Evolutionary conservation across 1,284 basidiomycete genomes (phyloP).

Genomic region (Malassezia pachydermatis): DNA sequence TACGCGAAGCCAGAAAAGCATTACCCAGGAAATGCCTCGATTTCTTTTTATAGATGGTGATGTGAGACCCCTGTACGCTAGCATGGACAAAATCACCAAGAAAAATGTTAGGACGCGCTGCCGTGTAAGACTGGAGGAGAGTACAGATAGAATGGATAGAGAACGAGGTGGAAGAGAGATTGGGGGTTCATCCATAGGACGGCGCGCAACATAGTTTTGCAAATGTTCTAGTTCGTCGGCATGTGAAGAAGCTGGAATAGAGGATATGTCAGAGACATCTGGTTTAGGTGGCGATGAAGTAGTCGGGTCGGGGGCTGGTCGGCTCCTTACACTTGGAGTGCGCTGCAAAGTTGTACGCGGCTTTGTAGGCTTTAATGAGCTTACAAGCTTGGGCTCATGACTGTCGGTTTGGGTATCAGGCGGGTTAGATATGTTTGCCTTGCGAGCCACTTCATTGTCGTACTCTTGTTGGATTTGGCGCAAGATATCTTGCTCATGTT

Average conservation of each 20-base stretch:
- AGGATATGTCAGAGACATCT: not conserved
- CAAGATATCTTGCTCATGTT: conserved; percentile 21
- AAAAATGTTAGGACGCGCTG: not conserved
- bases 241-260: not conserved
- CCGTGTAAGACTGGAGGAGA: not conserved
- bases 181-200: not conserved
- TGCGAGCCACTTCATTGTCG: conserved; percentile 1
- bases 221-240: not conserved
- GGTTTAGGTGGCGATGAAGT: no score
- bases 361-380: no score
- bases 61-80: no score
- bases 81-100: not conserved
- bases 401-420: no score
- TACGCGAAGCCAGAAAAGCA: conserved; percentile 1
- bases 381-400: no score
- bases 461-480: conserved; percentile 21
- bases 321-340: conserved; percentile 4
- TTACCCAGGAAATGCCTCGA: not conserved
- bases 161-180: not conserved
- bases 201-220: not conserved
- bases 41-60: no score
- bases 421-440: no score
- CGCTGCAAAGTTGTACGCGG: conserved; percentile 6
- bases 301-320: no score
- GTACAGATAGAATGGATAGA: not conserved